Percentiles rank a stretch among this genome's conserved stretches.
These are phyloP conservation scores for Tephrocybe sp. DNA, from an alignment of 768 basidiomycete genomes.

Conservation along the genomic window DNA sequence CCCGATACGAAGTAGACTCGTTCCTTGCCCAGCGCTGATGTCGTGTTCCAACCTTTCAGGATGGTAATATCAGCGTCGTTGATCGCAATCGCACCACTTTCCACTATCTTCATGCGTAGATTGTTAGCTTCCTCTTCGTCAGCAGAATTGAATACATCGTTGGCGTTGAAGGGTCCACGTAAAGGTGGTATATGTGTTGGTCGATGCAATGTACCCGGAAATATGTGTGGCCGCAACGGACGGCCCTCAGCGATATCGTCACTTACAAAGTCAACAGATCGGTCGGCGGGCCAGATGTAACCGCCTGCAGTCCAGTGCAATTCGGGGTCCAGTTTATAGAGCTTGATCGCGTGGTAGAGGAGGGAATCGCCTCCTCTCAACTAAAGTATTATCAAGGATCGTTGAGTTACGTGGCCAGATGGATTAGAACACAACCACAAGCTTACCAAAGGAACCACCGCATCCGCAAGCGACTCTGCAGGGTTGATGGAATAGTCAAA, in stretches of 20 bases:
- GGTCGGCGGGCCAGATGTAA: slow-evolving; percentile 76
- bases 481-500: slow-evolving; percentile 72
- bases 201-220: slow-evolving; percentile 22
- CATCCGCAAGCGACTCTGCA: slow-evolving; percentile 64
- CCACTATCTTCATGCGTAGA: slow-evolving; percentile 56
- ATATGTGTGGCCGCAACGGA: slow-evolving; percentile 10
- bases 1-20: slow-evolving; percentile 66
- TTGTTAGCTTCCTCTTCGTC: slow-evolving; percentile 33
- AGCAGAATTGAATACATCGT: slow-evolving; percentile 23
- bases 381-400: slow-evolving; percentile 34
- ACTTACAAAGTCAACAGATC: slow-evolving; percentile 59
- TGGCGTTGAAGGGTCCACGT: slow-evolving; percentile 41
- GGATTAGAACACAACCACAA: too few relatives aligned
- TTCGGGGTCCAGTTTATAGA: slow-evolving; percentile 71
- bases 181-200: slow-evolving; percentile 31
- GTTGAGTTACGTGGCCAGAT: slow-evolving; percentile 1
- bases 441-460: slow-evolving; percentile 65
- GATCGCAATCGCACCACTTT: slow-evolving; percentile 65
- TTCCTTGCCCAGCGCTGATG: slow-evolving; percentile 54
- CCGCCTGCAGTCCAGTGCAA: slow-evolving; percentile 82
- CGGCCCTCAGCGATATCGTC: slow-evolving; percentile 33
- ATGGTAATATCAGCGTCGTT: slow-evolving; percentile 60
- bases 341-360: slow-evolving; percentile 72
- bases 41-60: slow-evolving; percentile 36
- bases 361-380: slow-evolving; percentile 75